phyloP scores from a whole-genome alignment of 2,329 filamentous ascomycete species.

The Lachnellula occidentalis region DNA sequence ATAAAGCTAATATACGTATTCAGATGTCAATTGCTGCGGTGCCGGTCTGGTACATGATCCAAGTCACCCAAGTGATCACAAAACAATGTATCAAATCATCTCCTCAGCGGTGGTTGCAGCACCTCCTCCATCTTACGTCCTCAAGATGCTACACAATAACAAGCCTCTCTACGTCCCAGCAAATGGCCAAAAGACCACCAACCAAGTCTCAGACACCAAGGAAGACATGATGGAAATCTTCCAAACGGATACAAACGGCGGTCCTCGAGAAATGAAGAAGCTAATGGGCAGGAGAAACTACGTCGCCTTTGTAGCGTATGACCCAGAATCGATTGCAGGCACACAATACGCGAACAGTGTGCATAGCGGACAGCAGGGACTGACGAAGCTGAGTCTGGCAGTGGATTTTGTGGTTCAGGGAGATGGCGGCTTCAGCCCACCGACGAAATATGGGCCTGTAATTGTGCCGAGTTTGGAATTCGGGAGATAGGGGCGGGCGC shows the following conservation, averaged over 20 bases:
- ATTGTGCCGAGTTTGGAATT: constrained; percentile 84
- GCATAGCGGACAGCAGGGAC: constrained; percentile 37
- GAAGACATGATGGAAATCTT: constrained; percentile 99
- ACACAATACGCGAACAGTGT: constrained; percentile 27
- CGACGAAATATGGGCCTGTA: constrained; percentile 95
- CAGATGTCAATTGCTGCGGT: constrained; percentile 82
- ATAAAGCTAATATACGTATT: constrained; percentile 11
- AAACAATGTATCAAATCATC: constrained; percentile 99
- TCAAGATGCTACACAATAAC: constrained; percentile 94
- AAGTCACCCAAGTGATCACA: constrained; percentile 84
- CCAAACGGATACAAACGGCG: constrained; percentile 85
- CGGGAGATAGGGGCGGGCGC: constrained; percentile 44
- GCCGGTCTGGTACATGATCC: constrained; percentile 94
- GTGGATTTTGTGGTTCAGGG: constrained; percentile 97
- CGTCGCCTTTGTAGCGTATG: constrained; percentile 87
- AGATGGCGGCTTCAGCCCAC: constrained; percentile 71
- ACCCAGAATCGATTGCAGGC: constrained; percentile 60
- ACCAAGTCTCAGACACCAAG: constrained; percentile 83
- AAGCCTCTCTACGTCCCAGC: constrained; percentile 84
- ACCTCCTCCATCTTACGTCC: constrained; percentile 76
- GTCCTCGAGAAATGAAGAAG: constrained; percentile 75
- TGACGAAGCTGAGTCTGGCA: constrained; percentile 73
- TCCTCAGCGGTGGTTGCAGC: constrained; percentile 87
- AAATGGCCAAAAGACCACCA: constrained; percentile 76
- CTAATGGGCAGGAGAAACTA: constrained; percentile 94